Conservation (phyloP, 352 stramenopile genomes). For the Globisporangium rhizosaccharum region DNA sequence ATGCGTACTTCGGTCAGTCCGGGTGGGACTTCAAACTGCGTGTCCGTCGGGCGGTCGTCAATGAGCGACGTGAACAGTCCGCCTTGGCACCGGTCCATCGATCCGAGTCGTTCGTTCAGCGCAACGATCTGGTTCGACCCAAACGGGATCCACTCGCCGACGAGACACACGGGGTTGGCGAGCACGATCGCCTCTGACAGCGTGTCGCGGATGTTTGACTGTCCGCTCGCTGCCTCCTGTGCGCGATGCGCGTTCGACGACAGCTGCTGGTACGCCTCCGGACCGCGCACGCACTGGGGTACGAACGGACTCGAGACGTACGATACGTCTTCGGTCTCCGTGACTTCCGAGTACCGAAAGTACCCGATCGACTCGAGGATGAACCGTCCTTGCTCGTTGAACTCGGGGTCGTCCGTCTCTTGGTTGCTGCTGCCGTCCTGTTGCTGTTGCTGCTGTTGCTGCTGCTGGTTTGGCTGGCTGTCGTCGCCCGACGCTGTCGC, state of each 20-base stretch:
- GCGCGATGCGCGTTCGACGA: slow-evolving; percentile 95
- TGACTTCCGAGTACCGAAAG: slow-evolving; percentile 91
- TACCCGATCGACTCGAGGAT: slow-evolving; percentile 86
- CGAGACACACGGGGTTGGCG: slow-evolving; percentile 97
- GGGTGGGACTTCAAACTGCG: slow-evolving; percentile 83
- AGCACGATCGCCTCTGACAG: slow-evolving; percentile 96
- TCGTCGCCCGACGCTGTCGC: slow-evolving; percentile 86
- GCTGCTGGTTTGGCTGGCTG: slow-evolving; percentile 43
- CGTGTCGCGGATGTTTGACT: slow-evolving; percentile 92
- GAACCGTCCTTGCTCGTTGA: slow-evolving; percentile 92
- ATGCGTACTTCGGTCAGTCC: slow-evolving; percentile 96
- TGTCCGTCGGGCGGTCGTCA: slow-evolving; percentile 79
- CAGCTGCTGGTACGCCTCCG: slow-evolving; percentile 92
- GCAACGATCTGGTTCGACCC: slow-evolving; percentile 96
- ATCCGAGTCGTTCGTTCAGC: slow-evolving; percentile 95
- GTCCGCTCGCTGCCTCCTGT: slow-evolving; percentile 88
- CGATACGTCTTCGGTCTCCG: slow-evolving; percentile 95
- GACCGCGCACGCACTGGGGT: slow-evolving; percentile 93
- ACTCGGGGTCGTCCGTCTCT: slow-evolving; percentile 86
- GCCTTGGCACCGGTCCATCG: slow-evolving; percentile 93
- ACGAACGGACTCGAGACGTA: slow-evolving; percentile 98
- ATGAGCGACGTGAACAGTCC: slow-evolving; percentile 96
- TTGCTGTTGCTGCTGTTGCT: slow-evolving; percentile 27
- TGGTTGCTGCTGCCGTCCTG: slow-evolving; percentile 67
- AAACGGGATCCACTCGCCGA: slow-evolving; percentile 98